Conservation (phyloP, 225 moss, liverwort and hornwort species). For the Asterella californica region DNA sequence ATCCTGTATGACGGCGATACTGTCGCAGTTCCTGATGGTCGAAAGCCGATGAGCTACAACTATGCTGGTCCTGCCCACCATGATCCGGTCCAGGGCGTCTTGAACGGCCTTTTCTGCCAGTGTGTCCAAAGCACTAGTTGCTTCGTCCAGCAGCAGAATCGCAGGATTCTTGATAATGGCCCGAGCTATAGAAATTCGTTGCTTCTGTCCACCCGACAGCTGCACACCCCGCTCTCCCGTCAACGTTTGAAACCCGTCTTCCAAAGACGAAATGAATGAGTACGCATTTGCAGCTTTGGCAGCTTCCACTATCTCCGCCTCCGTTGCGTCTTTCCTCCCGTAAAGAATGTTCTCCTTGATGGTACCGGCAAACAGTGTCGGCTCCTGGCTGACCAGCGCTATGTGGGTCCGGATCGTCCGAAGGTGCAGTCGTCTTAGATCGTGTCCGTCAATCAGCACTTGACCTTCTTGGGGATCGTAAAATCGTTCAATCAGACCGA, state of each 20-base stretch:
- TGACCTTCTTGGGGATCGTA: slow-evolving; percentile 60
- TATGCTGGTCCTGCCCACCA: slow-evolving; percentile 62
- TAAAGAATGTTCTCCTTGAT: slow-evolving; percentile 67
- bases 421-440: slow-evolving; percentile 46
- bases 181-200: slow-evolving; percentile 60
- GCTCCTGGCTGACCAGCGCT: slow-evolving; percentile 63
- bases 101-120: slow-evolving; percentile 62
- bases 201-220: slow-evolving; percentile 69
- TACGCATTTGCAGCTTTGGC: slow-evolving; percentile 67
- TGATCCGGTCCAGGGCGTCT: slow-evolving; percentile 55
- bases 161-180: slow-evolving; percentile 68
- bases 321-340: slow-evolving; percentile 53
- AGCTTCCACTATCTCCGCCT: slow-evolving; percentile 59
- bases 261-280: slow-evolving; percentile 49
- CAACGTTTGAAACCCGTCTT: slow-evolving; percentile 42
- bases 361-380: slow-evolving; percentile 51
- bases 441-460: slow-evolving; percentile 45
- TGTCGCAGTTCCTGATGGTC: slow-evolving; percentile 52
- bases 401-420: slow-evolving; percentile 52
- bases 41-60: slow-evolving; percentile 54
- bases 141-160: slow-evolving; percentile 64
- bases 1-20: slow-evolving; percentile 19
- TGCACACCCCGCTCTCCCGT: slow-evolving; percentile 63
- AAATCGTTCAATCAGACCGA: slow-evolving; percentile 59
- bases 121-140: slow-evolving; percentile 67